Conservation (phyloP, 805 yeast genomes). For the Monosporozyma siamensis region DNA sequence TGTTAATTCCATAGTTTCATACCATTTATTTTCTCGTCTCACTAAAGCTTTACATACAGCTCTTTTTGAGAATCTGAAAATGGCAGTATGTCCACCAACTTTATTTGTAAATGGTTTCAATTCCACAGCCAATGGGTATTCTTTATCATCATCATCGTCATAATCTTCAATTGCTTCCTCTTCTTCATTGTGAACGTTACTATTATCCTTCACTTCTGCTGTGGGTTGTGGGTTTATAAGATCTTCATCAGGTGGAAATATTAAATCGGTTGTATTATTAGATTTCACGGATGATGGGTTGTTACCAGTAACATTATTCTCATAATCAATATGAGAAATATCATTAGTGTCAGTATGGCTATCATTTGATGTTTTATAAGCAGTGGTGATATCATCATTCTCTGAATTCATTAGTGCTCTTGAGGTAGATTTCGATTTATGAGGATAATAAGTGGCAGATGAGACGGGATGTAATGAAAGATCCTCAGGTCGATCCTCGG, state of each 20-base stretch:
- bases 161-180: slow-evolving; percentile 18
- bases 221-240: background rate
- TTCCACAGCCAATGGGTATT: slow-evolving; percentile 74
- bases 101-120: slow-evolving; percentile 83
- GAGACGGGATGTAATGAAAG: slow-evolving; percentile 47
- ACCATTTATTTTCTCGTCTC: slow-evolving; percentile 83
- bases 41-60: slow-evolving; percentile 93
- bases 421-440: slow-evolving; percentile 34
- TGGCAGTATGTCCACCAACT: slow-evolving; percentile 98
- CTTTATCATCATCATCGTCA: slow-evolving; percentile 27
- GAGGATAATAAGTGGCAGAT: slow-evolving; percentile 65
- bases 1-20: slow-evolving; percentile 72
- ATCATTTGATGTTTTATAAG: no score
- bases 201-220: background rate
- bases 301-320: background rate
- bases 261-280: background rate
- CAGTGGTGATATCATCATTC: no score
- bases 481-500: no score
- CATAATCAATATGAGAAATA: background rate
- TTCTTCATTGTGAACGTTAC: background rate
- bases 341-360: background rate
- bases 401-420: slow-evolving; percentile 8
- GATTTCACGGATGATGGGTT: background rate
- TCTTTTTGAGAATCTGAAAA: slow-evolving; percentile 78
- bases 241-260: background rate